Evolutionary conservation across 305 asterid genomes (phyloP).

Genomic region (Nicotiana rustica): DNA sequence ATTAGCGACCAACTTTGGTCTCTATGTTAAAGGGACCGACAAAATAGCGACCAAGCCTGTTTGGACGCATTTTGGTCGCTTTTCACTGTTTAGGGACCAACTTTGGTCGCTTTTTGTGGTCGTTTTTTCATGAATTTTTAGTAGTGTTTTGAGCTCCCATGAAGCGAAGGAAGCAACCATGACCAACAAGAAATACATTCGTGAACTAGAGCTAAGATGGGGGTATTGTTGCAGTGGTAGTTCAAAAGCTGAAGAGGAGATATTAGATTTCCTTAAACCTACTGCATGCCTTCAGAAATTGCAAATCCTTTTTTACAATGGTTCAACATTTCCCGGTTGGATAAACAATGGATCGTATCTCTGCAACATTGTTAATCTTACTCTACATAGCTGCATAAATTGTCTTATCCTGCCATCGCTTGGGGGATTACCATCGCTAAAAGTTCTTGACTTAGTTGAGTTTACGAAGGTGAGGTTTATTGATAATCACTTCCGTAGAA

Average conservation of each 20-base stretch:
- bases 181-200: neutral
- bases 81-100: no score
- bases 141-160: neutral
- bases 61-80: no score
- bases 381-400: neutral
- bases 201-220: neutral
- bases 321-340: neutral
- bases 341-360: neutral
- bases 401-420: neutral
- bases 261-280: conserved; percentile 15
- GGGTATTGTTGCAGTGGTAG: neutral
- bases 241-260: neutral
- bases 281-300: neutral
- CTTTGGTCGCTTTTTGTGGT: no score
- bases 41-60: no score
- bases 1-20: no score
- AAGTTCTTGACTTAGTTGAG: neutral
- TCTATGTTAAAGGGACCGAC: no score
- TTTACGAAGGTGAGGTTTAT: neutral
- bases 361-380: neutral
- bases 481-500: conserved; percentile 3
- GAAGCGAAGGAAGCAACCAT: neutral
- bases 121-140: no score
- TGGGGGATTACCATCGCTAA: neutral
- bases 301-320: neutral